phyloP scores from a whole-genome alignment of 1,284 basidiomycete species.

The Cryptococcus depauperatus region DNA sequence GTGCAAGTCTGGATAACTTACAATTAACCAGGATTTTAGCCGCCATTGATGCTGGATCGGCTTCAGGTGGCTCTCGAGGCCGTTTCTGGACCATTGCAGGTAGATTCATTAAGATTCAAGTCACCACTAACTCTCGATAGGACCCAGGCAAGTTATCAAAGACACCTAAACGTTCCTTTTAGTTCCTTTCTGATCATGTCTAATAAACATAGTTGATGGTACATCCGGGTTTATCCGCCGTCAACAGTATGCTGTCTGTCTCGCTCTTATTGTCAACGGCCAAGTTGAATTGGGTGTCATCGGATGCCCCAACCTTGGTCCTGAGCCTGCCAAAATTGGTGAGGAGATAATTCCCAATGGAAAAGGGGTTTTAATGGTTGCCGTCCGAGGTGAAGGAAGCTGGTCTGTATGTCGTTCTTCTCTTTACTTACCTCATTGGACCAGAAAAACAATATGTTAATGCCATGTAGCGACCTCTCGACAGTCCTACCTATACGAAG shows the following conservation, averaged over 20 bases:
- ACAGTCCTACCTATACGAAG: conserved; percentile 29
- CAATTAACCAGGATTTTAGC: conserved; percentile 54
- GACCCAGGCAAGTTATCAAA: conserved; percentile 24
- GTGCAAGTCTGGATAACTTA: conserved; percentile 41
- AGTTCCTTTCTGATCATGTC: not conserved
- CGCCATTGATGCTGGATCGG: conserved; percentile 78
- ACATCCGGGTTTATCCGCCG: conserved; percentile 74
- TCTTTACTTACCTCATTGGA: no score
- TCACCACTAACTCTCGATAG: conserved; percentile 9
- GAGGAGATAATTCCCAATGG: conserved; percentile 47
- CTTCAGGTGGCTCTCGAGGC: conserved; percentile 66
- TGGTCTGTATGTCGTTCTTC: conserved; percentile 50
- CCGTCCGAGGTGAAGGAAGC: conserved; percentile 71
- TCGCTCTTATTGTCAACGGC: conserved; percentile 80
- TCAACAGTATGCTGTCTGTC: conserved; percentile 94
- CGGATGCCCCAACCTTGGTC: conserved; percentile 89
- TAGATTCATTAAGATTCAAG: conserved; percentile 16
- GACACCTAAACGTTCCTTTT: no score
- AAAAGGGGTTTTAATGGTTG: conserved; percentile 74
- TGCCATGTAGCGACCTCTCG: conserved; percentile 31
- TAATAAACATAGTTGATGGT: conserved; percentile 27
- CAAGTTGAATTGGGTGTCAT: conserved; percentile 81
- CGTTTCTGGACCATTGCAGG: conserved; percentile 55
- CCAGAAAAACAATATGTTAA: no score
- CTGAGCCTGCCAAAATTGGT: conserved; percentile 53